A percentile compares a stretch with the other conserved stretches of the same genome.
Evolutionary conservation across 2,329 filamentous ascomycete genomes (phyloP).

Genomic region (Chrysosporium keratinophilum): DNA sequence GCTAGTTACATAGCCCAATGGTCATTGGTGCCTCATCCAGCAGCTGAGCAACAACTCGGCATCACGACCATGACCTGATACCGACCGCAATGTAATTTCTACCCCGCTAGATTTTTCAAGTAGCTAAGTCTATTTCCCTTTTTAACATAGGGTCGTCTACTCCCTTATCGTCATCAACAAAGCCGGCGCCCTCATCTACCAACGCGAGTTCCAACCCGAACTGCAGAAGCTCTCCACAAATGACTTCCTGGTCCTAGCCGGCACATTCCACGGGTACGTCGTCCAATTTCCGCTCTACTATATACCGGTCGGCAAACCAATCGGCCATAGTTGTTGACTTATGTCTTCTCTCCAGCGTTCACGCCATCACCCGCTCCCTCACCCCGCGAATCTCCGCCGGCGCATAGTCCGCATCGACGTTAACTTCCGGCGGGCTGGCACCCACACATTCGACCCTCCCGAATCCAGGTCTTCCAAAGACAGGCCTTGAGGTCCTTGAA

Average conservation of each 20-base stretch:
- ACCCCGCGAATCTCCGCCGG: conserved; percentile 33
- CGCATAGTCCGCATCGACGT: conserved; percentile 22
- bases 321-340: background rate
- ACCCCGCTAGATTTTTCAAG: background rate
- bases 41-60: background rate
- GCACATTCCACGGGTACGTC: conserved; percentile 84
- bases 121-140: no score
- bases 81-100: conserved; percentile 3
- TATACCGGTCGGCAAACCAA: background rate
- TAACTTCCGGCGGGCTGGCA: conserved; percentile 26
- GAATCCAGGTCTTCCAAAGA: conserved; percentile 27
- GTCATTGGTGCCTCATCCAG: background rate
- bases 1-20: background rate
- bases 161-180: conserved; percentile 98
- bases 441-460: conserved; percentile 23
- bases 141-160: conserved; percentile 66
- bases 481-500: conserved; percentile 85
- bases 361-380: conserved; percentile 52
- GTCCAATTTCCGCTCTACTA: background rate
- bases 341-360: conserved; percentile 40
- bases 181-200: conserved; percentile 90
- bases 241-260: conserved; percentile 91
- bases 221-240: conserved; percentile 86
- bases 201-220: conserved; percentile 80
- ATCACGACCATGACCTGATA: conserved; percentile 1